Base-by-base conservation (phyloP, 148 eudicot genomes). In the Limonium bicolor region DNA sequence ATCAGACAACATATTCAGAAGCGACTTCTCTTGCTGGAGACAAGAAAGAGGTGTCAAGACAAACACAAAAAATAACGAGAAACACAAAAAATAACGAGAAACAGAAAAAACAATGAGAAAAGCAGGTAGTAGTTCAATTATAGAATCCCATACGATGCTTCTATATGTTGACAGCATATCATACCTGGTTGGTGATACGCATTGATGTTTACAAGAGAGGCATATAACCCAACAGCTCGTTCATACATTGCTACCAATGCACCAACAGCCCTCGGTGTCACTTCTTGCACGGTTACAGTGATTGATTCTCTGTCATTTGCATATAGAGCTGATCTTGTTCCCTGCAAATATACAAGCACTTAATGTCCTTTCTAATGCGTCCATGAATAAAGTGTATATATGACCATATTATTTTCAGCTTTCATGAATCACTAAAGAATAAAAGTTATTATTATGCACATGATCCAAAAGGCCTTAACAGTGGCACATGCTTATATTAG, bases 141-240 rank as follows among this genome's bases (percentile, higher is more conserved):
- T 9, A 17, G 41, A 20, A 4, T 20, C n/a, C n/a, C n/a, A n/a
- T n/a, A n/a, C n/a, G n/a, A n/a, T n/a, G n/a, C n/a, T n/a, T n/a
- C n/a, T n/a, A n/a, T n/a, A n/a, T 20, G 45, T 41, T 1, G 29
- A 1, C 10, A 43, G 30, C 18, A 28, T 14, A 20, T 12, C 49
- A 27, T 85, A 92, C 99, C 99, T 51, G 95, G 95, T 63, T 90
- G 99, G 55, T 90, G 99, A 60, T 85, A 90, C 20, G 99, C 99
- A 58, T 90, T 90, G 41, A 90, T 74, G 64, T 90, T 85, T 58
- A 85, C 68, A 26, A 90, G 61, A 36, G 94, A 76, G 33, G 99
- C 99, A 62, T 85, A 90, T 42, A 90, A 67, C 48, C 99, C 99
- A 50, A 90, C 99, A 40, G 99, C 99, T 71, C 99, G 76, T 61